These are phyloP conservation scores for Chlorella sp. DNA, from an alignment of 139 green algal genomes.

Conservation along the genomic window DNA sequence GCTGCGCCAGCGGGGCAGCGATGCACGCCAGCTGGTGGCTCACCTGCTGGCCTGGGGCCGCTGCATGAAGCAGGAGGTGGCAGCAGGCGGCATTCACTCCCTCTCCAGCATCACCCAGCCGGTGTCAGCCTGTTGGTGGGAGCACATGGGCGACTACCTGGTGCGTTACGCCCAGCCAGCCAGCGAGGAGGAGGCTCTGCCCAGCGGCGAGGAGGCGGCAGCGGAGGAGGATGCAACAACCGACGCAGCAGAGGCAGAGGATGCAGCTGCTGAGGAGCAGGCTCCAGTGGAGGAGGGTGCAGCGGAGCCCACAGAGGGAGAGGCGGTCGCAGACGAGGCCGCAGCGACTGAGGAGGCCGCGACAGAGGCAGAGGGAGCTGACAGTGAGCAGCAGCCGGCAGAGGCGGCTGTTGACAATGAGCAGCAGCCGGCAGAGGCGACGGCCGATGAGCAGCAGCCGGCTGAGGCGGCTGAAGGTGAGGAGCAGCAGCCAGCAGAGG, in stretches of 20 bases:
- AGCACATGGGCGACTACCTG: conserved; percentile 40
- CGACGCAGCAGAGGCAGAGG: background rate
- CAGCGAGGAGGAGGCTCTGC: background rate
- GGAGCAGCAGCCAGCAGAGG: background rate
- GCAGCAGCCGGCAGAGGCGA: background rate
- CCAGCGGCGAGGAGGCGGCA: background rate
- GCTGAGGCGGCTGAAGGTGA: background rate
- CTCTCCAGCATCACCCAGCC: conserved; percentile 6
- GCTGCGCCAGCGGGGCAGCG: background rate
- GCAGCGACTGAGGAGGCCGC: background rate
- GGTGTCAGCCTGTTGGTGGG: conserved; percentile 27
- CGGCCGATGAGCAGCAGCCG: background rate
- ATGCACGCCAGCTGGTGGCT: conserved; percentile 2
- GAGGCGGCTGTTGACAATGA: background rate
- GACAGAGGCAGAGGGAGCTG: background rate
- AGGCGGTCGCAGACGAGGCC: background rate
- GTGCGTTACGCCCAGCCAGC: background rate
- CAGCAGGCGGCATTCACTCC: background rate
- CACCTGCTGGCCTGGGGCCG: conserved; percentile 21
- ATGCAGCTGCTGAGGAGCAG: background rate
- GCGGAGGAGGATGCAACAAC: too few species aligned
- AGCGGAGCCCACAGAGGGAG: background rate
- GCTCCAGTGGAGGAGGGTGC: background rate
- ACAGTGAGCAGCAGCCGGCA: background rate
- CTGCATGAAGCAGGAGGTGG: conserved; percentile 14